Conservation (phyloP, 2,329 filamentous ascomycete species). For the Pseudopyrenochaeta lycopersici region DNA sequence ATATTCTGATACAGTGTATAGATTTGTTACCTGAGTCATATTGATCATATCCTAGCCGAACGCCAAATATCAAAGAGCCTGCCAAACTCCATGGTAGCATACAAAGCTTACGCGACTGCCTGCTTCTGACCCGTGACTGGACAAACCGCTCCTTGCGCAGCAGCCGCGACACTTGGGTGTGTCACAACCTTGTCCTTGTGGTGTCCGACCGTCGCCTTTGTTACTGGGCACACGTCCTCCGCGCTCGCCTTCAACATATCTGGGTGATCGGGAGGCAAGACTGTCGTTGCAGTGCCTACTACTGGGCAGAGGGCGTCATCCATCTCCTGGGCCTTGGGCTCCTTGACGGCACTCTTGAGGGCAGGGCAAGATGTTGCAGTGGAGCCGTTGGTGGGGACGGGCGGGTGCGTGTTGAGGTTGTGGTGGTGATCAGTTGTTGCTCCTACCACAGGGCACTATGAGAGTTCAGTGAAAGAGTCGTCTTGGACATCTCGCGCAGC, state of each 20-base stretch:
- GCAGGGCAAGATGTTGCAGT: conserved; percentile 53
- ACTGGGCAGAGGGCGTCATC: conserved; percentile 56
- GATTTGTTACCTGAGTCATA: too few species aligned
- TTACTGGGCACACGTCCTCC: conserved; percentile 54
- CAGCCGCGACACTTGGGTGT: conserved; percentile 52
- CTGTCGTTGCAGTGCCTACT: conserved; percentile 53
- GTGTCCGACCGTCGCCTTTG: conserved; percentile 55
- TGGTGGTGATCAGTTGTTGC: conserved; percentile 57
- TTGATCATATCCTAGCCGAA: too few species aligned
- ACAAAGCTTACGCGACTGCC: too few species aligned
- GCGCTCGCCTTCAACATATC: conserved; percentile 48
- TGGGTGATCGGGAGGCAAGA: conserved; percentile 56
- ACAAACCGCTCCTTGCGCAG: conserved; percentile 50
- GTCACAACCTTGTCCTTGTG: conserved; percentile 53
- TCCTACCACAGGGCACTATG: conserved; percentile 55
- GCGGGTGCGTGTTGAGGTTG: conserved; percentile 53
- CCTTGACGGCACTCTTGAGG: conserved; percentile 49
- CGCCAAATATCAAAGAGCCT: too few species aligned
- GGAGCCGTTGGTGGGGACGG: conserved; percentile 37
- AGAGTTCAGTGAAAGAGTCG: conserved; percentile 5
- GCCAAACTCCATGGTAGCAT: too few species aligned
- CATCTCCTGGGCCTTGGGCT: conserved; percentile 48
- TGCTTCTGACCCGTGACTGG: conserved; percentile 52
- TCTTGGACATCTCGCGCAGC: not conserved
- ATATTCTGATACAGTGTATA: too few species aligned